Evolutionary conservation across 2,329 filamentous ascomycete species (phyloP), one percentile per base, ranked within the genome.

Genomic region (Hypoxylon sp.): DNA sequence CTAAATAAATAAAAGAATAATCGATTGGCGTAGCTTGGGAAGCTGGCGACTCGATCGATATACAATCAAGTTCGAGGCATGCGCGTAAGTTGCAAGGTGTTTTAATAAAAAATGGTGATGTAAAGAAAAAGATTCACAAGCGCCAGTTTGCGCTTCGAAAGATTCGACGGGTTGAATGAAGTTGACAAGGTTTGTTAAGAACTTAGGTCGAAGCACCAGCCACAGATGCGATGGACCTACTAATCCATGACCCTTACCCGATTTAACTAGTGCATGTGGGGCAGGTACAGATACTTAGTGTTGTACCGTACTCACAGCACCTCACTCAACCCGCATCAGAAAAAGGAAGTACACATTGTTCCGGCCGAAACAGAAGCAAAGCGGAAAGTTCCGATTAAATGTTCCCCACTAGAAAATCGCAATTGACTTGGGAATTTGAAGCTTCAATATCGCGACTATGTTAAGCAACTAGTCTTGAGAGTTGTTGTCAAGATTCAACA

Each of bases 101-200:
- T 19, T 7, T 23, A 7, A 37, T 21, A 41, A 29, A 17, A 27
- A 42, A 20, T 7, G 50, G 16, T 32, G 21, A 41, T 43, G 16
- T 11, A 42, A 27, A 20, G 37, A 47, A 54, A 44, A 48, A 47
- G 35, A n/a, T 37, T 51, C 40, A 15, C 30, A 21, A 30, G 49
- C 20, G 37, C 45, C 36, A 42, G 55, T 31, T 34, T 12, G n/a
- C 19, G 30, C 26, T 11, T n/a, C n/a, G n/a, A 25, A 40, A 40
- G 36, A 40, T 27, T 38, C 19, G 30, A 42, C 32, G 40, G 34
- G 34, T 52, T 37, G 13, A 37, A 17, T 37, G 13, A 37, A 17
- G 30, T 23, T 34, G 45, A 55, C 41, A 51, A 51, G 41, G 40
- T 51, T 45, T 47, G 26, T 38, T 8, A 25, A 25, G 21, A 25